Base-by-base conservation (phyloP, 75 land plant genomes). In the Picea glauca region DNA sequence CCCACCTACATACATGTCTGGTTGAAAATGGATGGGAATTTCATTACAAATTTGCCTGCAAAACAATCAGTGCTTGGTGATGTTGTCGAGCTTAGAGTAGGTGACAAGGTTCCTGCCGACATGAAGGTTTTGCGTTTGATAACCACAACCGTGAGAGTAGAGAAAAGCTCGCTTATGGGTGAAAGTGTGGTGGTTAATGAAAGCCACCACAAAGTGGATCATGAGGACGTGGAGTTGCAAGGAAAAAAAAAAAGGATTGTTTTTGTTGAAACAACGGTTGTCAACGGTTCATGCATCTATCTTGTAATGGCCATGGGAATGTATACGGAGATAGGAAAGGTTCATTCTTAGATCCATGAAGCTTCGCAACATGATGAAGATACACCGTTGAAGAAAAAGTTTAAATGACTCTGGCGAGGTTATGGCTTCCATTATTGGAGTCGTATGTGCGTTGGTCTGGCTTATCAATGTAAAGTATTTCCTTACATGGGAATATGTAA, bases 241-340 rank as follows among this genome's bases (percentile, higher is more conserved):
- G 91, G 86, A 1, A 26, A 26, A 26, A 93, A 95, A 80, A 91
- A 91, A 65, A 88, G 90, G 84, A 92, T 95, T 91, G 84, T 95
- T 15, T 95, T 95, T 78, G 82, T 91, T 14, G 95, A 92, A 32
- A 95, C 98, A 0, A 91, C 91, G 13, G 90, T 95, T 33, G 95
- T 89, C 14, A 91, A 93, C 78, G 98, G 98, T 5, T 83, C 90
- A 46, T 89, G 4, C 26, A 26, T 26, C 26, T 26, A 0, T 26
- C 26, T 26, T 26, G 26, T 26, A 26, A 26, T 26, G 26, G 77
- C 73, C 81, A 95, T 81, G 50, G 98, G 95, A 1, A 95, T 95
- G 98, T 74, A 72, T 68, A 95, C 98, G 9, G 98, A 92, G 80
- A 95, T 95, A 13, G 98, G 98, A 13, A 88, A 93, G 72, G 89